Base-by-base conservation (phyloP, 495 filamentous ascomycete species). In the Sordaria brevicollis region DNA sequence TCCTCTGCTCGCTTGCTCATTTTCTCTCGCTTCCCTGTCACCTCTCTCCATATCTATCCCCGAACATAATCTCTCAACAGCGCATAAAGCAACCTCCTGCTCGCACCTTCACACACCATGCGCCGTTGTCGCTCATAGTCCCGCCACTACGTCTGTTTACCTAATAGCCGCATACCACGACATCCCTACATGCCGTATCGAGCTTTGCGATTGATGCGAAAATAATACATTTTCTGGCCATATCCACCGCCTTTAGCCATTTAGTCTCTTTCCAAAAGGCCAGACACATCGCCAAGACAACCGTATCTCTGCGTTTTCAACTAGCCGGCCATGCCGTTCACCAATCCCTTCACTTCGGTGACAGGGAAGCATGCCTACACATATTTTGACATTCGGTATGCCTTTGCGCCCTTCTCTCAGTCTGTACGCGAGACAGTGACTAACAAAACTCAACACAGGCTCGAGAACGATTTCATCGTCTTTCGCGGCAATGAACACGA, bases 381-480 rank as follows among this genome's bases (percentile, higher is more conserved):
- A 13, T 78, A 86, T 35, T 87, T 87, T 72, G 83, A 87, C 73
- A 85, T 87, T 68, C 83, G 85, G 85, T 87, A 76, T 74, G 83
- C 65, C 11, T 15, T 62, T n/a, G 37, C 37, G 17, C 15, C 21
- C 21, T 71, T 13, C 62, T 21, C 9, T n/a, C 11, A 5, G 2
- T 67, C 33, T 35, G 34, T 31, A 19, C 49, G 21, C 35, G 29
- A 38, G 49, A 13, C 13, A 8, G 15, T 38, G 17, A 35, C 41
- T 67, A 34, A 25, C 67, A 6, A 71, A 49, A 10, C 19, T 15
- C 25, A 7, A 25, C 57, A 29, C 73, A 96, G 93, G 25, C 86
- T 93, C 68, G 91, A 94, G 25, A 87, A 92, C 70, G 89, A 92
- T 71, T 89, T 93, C 43, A 85, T 94, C 68, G 87, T 95, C 13